phyloP scores from a whole-genome alignment of 176 grass and related monocot genomes.

The Sorghum bicolor region Sorghum_bicolor_NCBIv3 NC_012871.2:14075001-14075500 shows the following conservation, averaged over 20 bases:
- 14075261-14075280: neutral
- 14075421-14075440: neutral
- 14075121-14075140: slow-evolving; percentile 77
- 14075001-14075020: neutral
- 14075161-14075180: slow-evolving; percentile 81
- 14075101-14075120: slow-evolving; percentile 13
- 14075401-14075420: slow-evolving; percentile 76
- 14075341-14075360: slow-evolving; percentile 81
- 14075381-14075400: slow-evolving; percentile 82
- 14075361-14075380: slow-evolving; percentile 72
- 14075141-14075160: slow-evolving; percentile 84
- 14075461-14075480: neutral
- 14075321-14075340: slow-evolving; percentile 84
- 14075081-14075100: neutral
- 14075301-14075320: slow-evolving; percentile 36
- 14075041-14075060: slow-evolving; percentile 23
- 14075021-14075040: neutral
- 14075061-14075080: slow-evolving; percentile 26
- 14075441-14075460: neutral
- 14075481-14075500: neutral
- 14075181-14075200: slow-evolving; percentile 71
- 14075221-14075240: slow-evolving; percentile 31
- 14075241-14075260: neutral
- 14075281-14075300: neutral
- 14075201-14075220: slow-evolving; percentile 78